Evolutionary conservation across 371 early-diverging fungal genomes (phyloP).

Genomic region (Mucor irregularis): DNA sequence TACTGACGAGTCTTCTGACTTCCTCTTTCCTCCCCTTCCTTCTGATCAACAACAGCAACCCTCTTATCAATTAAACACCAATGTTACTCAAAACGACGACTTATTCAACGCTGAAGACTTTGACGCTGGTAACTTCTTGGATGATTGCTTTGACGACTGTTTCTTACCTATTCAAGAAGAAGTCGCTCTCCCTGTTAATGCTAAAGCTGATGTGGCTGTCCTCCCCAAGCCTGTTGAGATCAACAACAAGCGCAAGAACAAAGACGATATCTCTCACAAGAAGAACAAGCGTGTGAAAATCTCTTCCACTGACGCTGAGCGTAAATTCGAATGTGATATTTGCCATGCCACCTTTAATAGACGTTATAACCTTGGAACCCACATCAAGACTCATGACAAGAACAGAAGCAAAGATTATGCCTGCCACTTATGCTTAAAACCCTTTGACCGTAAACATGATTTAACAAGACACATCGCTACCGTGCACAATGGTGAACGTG

Average conservation of each 20-base stretch:
- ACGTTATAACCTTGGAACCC: conserved; percentile 74
- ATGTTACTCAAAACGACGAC: not conserved
- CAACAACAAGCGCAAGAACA: conserved; percentile 14
- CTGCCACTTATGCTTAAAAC: conserved; percentile 58
- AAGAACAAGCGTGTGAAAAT: conserved; percentile 8
- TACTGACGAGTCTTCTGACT: conserved; percentile 14
- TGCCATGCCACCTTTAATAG: conserved; percentile 67
- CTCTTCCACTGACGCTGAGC: conserved; percentile 12
- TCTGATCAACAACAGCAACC: conserved; percentile 14
- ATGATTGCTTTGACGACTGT: conserved; percentile 11
- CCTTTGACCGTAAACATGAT: conserved; percentile 72
- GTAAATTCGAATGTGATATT: conserved; percentile 47
- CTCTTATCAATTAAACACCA: not conserved
- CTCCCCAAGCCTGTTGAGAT: not conserved
- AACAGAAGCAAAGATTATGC: conserved; percentile 59
- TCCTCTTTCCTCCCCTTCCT: conserved; percentile 40
- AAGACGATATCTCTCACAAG: conserved; percentile 1
- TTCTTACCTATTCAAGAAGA: not conserved
- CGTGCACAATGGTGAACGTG: conserved; percentile 65
- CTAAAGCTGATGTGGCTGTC: too few relatives aligned
- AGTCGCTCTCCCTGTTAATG: too few relatives aligned
- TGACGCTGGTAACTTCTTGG: conserved; percentile 5
- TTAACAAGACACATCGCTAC: conserved; percentile 71
- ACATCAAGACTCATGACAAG: conserved; percentile 72
- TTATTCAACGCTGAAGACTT: not conserved